Conservation (phyloP, 2,329 filamentous ascomycete species). For the Triangularia verruculosa region DNA sequence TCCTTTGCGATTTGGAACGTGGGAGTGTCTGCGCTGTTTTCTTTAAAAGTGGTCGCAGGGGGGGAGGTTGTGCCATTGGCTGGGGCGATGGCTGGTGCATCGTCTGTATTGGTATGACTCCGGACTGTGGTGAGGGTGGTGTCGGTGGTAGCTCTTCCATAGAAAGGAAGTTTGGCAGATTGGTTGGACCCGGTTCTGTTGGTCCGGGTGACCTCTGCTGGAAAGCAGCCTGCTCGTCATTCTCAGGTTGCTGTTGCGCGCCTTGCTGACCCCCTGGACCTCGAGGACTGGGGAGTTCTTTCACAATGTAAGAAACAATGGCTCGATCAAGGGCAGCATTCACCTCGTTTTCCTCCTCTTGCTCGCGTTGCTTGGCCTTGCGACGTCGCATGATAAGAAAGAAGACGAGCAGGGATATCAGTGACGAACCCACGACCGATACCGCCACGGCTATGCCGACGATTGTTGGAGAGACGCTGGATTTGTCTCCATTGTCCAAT, state of each 20-base stretch:
- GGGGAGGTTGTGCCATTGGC: background rate
- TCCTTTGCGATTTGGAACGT: background rate
- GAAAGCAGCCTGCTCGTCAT: background rate
- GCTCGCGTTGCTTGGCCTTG: conserved; percentile 13
- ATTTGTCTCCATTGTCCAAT: background rate
- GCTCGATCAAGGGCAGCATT: conserved; percentile 25
- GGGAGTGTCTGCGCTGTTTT: background rate
- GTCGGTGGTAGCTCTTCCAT: background rate
- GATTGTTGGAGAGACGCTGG: conserved; percentile 30
- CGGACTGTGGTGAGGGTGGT: background rate
- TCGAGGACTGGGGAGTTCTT: conserved; percentile 14
- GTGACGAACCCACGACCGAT: conserved; percentile 34
- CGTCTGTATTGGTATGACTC: background rate
- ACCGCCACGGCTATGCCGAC: conserved; percentile 34
- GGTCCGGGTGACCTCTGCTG: background rate
- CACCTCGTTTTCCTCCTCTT: conserved; percentile 22
- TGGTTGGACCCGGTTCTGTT: background rate
- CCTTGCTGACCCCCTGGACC: background rate
- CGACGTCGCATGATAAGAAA: conserved; percentile 23
- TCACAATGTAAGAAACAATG: conserved; percentile 27
- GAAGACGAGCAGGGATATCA: conserved; percentile 35
- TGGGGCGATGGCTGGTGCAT: background rate
- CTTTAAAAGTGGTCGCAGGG: background rate
- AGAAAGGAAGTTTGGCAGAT: background rate
- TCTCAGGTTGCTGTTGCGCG: background rate